Evolutionary conservation across 1,139 yeast species (phyloP), one percentile per base, ranked within the genome.

Genomic region (Nadsonia commutata): DNA sequence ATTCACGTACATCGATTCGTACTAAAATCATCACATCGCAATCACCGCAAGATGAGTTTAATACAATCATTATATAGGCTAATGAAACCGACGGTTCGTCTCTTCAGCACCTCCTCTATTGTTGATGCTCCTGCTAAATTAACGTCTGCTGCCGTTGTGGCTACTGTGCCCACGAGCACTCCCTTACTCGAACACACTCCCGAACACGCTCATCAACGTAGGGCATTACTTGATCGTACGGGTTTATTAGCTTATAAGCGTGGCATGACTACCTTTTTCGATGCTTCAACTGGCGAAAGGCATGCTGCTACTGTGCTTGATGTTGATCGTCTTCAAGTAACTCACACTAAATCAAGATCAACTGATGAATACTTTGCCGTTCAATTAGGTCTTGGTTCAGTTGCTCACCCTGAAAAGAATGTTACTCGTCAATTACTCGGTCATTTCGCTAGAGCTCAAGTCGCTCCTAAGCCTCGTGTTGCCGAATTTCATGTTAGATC

Each of bases 211-310:
- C 66, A 59, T 43, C 52, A 56, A 20, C 74, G 95, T 59, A 79
- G 76, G 59, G 70, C 76, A 59, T 67, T 85, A 39, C 75, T 86
- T 31, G 63, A 66, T 38, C 76, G 98, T 62, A 79, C 95, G 5
- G 98, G 98, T 7, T 66, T 85, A 36, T 65, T 88, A 22, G 94
- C 94, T 0, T 67, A 76, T 49, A 90, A 90, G 59, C 68, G 80
- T 49, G 97, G 97, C 18, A 88, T 90, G 96, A 78, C 86, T 45
- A 76, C 94, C 11, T 83, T 78, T 74, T 90, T 74, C 58, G 74
- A 71, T 49, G n/a, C 16, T 6, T 71, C 72, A 36, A 67, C 70
- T 3, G 95, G 95, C n/a, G 68, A 69, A 46, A 76, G 78, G 48
- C 86, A 85, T 41, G 65, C 71, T 3, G 65, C 67, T 49, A 93